Evolutionary conservation across 495 filamentous ascomycete species (phyloP), one percentile per base, ranked within the genome.

Genomic region (Aspergillus steynii): DNA sequence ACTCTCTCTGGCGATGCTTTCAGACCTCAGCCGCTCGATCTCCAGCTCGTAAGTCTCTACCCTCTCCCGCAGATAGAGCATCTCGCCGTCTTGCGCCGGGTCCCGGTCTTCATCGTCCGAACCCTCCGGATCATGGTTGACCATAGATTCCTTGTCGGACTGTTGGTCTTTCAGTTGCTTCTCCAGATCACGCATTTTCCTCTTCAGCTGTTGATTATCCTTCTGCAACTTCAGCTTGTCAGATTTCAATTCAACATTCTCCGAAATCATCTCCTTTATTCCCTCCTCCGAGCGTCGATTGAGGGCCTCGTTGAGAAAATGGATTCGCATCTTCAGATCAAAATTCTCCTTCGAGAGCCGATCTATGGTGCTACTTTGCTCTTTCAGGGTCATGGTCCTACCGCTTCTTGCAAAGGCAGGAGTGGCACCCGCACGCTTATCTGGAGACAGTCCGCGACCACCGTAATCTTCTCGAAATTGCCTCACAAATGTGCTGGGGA

Each of bases 341-440:
- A 98, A 99, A 64, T 98, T 98, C 55, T 84, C 82, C 75, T 99
- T 99, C 61, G 90, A 92, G 5, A 98, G 82, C 29, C 93, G 86
- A 71, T 98, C 95, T 61, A 99, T 97, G 27, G 92, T 97, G 70
- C 89, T 95, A 64, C 92, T 96, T 73, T 99, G 95, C 71, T 98
- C 95, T 73, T 98, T 97, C 14, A 99, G 78, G 0, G 96, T 98
- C 78, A 98, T 82, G 63, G 87, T 95, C 66, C 88, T 91, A 47
- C 90, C 91, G 56, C 84, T 85, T 42, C 86, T 81, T 42, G 84
- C 71, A 58, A 80, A 81, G 20, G 76, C 80, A 10, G 87, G 82
- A 6, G 86, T 80, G 47, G 79, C 70, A 20, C 74, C 76, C 6
- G 74, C 63, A 54, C 71, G 83, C 76, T 82, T 88, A 59, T 77